Evolutionary conservation across 148 eudicot genomes (phyloP), one percentile per base, ranked within the genome.

Genomic region (Cornus suecica): DNA sequence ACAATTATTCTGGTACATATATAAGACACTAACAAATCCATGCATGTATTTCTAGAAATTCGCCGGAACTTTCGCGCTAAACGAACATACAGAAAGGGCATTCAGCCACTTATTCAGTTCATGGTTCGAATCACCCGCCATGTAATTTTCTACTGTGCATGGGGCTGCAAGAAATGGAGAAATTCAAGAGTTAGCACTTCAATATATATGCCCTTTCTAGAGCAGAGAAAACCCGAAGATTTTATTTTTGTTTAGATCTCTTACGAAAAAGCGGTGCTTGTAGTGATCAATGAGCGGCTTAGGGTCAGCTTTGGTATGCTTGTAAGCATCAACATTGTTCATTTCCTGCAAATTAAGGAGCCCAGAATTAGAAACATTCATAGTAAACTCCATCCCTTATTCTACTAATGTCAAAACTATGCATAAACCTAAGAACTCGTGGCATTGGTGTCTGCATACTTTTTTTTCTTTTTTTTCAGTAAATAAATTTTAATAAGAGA

Each of bases 251-350:
- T 24, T 31, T 27, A n/a, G 23, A 29, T 29, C 20, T 37, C 64
- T 10, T 69, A 77, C 79, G 74, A 69, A 25, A 70, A 77, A 77
- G 15, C 30, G 74, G 42, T 28, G 60, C 68, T 77, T 78, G 26
- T 48, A 71, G 48, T 4, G 0, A 4, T 48, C 18, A 54, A 78
- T 14, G 32, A 69, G 25, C 34, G 22, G 54, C 29, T 60, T 4
- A 2, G 74, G 79, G 45, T 77, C 69, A 4, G n/a, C 9, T 65
- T 77, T 69, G 13, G 79, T 69, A 2, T 41, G 20, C 58, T 52
- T 52, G 58, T 52, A 52, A 52, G 58, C 58, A 15, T 52, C 58
- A 52, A 52, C 22, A 14, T 52, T 52, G 58, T 52, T 52, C 20
- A 52, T 52, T 20, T 52, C 58, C 58, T 52, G 58, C 22, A 52